These are phyloP conservation scores for Pseudevernia furfuracea DNA, from an alignment of 495 filamentous ascomycete species.

Conservation along the genomic window DNA sequence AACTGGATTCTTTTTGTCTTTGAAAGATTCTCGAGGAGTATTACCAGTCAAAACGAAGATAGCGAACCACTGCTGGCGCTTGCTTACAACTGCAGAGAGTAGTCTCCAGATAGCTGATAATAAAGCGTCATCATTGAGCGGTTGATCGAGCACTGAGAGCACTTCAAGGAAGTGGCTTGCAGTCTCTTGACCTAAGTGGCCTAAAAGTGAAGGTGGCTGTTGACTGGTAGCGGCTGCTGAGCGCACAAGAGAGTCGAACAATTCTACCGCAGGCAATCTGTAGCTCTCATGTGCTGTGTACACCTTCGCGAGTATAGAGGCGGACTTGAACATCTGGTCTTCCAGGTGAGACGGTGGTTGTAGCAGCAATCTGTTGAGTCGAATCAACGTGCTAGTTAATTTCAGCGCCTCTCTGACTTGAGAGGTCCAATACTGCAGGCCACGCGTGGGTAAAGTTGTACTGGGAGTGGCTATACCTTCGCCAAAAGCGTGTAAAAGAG, in stretches of 20 bases:
- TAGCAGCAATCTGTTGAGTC: conserved; percentile 58
- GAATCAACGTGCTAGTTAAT: conserved; percentile 61
- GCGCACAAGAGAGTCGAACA: conserved; percentile 69
- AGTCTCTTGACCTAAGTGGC: conserved; percentile 72
- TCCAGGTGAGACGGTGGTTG: conserved; percentile 58
- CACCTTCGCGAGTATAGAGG: conserved; percentile 66
- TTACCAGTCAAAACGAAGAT: conserved; percentile 85
- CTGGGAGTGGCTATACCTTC: conserved; percentile 59
- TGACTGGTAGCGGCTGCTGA: conserved; percentile 51
- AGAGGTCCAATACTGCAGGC: conserved; percentile 47
- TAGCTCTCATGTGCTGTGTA: conserved; percentile 66
- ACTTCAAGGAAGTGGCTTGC: conserved; percentile 76
- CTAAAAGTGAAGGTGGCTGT: conserved; percentile 84
- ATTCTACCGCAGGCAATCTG: conserved; percentile 51
- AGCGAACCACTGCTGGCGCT: conserved; percentile 90
- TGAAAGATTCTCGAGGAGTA: conserved; percentile 65
- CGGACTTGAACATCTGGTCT: conserved; percentile 67
- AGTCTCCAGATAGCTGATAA: conserved; percentile 72
- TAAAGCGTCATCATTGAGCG: conserved; percentile 53
- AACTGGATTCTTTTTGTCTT: conserved; percentile 40
- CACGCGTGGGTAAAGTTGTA: conserved; percentile 54
- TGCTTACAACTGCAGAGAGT: conserved; percentile 78
- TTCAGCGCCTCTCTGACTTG: conserved; percentile 57
- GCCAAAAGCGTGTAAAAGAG: conserved; percentile 62
- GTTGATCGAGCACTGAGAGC: conserved; percentile 69